Conservation (phyloP, 2,329 filamentous ascomycete species). For the Talaromyces sp. region DNA sequence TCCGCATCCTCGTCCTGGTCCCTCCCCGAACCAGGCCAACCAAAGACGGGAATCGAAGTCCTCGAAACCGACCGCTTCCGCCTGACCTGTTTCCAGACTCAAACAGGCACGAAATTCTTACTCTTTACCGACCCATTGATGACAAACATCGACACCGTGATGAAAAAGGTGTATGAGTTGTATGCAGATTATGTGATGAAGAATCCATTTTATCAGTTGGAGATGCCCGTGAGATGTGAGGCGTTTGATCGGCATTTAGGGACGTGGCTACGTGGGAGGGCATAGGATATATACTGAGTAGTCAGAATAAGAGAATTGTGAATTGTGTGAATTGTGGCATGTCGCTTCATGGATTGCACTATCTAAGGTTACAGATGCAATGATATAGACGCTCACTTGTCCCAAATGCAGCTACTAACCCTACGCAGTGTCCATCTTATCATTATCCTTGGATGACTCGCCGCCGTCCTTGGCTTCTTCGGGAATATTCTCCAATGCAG, state of each 20-base stretch:
- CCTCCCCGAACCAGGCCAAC: conserved; percentile 31
- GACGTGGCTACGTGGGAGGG: conserved; percentile 68
- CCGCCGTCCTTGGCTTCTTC: conserved; percentile 62
- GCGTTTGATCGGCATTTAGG: conserved; percentile 85
- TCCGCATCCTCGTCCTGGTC: conserved; percentile 24
- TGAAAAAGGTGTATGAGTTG: conserved; percentile 84
- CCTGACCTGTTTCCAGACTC: conserved; percentile 90
- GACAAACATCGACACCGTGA: conserved; percentile 76
- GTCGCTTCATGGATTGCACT: conserved; percentile 21
- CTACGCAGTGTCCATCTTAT: conserved; percentile 91
- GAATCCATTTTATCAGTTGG: conserved; percentile 96
- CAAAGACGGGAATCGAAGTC: conserved; percentile 72
- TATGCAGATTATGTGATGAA: conserved; percentile 99
- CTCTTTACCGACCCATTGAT: conserved; percentile 90
- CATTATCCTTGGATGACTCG: conserved; percentile 44
- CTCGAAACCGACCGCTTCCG: conserved; percentile 93
- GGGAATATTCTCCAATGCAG: conserved; percentile 74
- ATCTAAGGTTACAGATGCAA: conserved; percentile 21
- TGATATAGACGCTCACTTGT: conserved; percentile 7
- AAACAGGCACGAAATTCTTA: conserved; percentile 93
- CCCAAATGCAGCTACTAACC: conserved; percentile 13
- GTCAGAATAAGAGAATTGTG: background rate
- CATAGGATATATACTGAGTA: conserved; percentile 27
- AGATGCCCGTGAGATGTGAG: conserved; percentile 96
- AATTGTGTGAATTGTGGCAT: background rate